Percentiles rank a stretch among this genome's conserved stretches.
Conservation (phyloP, 2,329 filamentous ascomycete species). For the Leptographium radiaticola region DNA sequence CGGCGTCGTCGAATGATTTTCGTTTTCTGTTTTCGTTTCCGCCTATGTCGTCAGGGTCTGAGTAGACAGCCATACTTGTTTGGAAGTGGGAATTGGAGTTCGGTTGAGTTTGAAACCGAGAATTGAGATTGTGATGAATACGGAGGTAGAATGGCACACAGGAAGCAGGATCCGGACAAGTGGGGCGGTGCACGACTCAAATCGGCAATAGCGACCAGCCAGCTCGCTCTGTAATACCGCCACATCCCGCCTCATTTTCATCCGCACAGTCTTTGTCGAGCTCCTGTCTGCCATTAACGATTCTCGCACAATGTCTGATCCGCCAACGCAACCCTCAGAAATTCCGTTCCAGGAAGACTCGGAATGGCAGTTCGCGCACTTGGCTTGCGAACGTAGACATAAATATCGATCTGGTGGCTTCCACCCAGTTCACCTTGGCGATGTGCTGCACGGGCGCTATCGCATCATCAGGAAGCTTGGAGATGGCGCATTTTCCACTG, state of each 20-base stretch:
- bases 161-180: too few species aligned
- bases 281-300: not conserved
- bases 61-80: too few species aligned
- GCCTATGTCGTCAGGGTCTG: too few species aligned
- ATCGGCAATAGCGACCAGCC: not conserved
- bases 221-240: conserved; percentile 1
- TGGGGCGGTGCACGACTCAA: too few species aligned
- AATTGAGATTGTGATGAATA: too few species aligned
- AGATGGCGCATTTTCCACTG: conserved; percentile 3
- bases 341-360: conserved; percentile 1
- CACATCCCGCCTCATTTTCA: not conserved
- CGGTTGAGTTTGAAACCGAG: too few species aligned
- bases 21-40: too few species aligned
- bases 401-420: conserved; percentile 1
- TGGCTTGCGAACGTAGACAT: conserved; percentile 2
- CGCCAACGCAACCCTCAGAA: conserved; percentile 3
- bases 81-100: too few species aligned
- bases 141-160: too few species aligned
- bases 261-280: not conserved
- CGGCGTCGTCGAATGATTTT: too few species aligned
- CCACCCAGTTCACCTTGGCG: conserved; percentile 2
- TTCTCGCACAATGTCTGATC: conserved; percentile 7
- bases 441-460: conserved; percentile 3
- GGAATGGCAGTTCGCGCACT: conserved; percentile 1
- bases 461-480: conserved; percentile 5